phyloP scores from a whole-genome alignment of 2,329 filamentous ascomycete species.

The Scorias spongiosa region DNA sequence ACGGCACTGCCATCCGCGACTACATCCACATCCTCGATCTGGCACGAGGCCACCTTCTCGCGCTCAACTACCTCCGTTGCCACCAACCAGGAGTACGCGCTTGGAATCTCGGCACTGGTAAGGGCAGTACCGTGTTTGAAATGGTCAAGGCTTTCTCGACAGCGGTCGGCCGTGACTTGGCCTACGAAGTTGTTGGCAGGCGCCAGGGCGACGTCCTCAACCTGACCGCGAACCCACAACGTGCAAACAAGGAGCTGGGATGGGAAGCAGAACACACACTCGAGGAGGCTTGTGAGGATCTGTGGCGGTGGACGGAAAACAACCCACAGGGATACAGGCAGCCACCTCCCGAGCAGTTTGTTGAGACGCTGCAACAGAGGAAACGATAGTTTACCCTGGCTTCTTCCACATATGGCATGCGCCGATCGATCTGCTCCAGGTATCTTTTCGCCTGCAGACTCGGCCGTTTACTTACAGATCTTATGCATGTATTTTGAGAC shows the following conservation, averaged over 20 bases:
- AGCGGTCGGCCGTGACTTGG: conserved; percentile 70
- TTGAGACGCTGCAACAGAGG: conserved; percentile 36
- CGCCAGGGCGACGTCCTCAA: conserved; percentile 84
- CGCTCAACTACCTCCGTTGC: conserved; percentile 76
- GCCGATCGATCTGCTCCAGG: too few relatives aligned
- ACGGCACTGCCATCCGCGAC: conserved; percentile 89
- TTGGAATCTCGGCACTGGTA: conserved; percentile 93
- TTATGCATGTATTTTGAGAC: too few relatives aligned
- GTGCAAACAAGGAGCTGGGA: conserved; percentile 74
- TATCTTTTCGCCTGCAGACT: too few relatives aligned
- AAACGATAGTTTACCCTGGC: conserved; percentile 1
- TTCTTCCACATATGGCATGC: too few relatives aligned
- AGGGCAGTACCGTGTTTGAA: conserved; percentile 89
- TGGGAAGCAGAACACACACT: conserved; percentile 88
- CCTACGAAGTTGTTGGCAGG: conserved; percentile 72
- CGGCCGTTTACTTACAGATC: too few relatives aligned
- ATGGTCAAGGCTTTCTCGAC: conserved; percentile 90
- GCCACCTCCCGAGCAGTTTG: conserved; percentile 67
- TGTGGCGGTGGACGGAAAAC: conserved; percentile 96
- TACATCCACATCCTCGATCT: conserved; percentile 96
- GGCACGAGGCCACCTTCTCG: conserved; percentile 69
- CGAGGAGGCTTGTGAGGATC: conserved; percentile 82
- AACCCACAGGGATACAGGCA: conserved; percentile 93
- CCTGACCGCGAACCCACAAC: conserved; percentile 77
- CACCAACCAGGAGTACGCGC: conserved; percentile 79